These are phyloP conservation scores for Plasmodium vinckei DNA, from an alignment of 169 alveolate species.

Conservation along the genomic window DNA sequence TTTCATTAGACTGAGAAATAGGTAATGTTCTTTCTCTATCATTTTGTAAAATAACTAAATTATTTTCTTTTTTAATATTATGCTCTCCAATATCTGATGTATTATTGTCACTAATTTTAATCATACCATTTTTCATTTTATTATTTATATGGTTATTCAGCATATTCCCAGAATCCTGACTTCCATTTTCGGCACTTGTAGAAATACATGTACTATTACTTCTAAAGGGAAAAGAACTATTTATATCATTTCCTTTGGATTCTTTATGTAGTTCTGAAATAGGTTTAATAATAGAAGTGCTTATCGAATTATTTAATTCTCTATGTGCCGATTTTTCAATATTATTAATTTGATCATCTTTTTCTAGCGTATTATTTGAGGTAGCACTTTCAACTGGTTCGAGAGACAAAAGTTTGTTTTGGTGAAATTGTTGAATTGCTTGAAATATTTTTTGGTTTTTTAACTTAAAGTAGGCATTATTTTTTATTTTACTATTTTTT, in stretches of 20 bases:
- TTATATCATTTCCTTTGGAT: slow-evolving; percentile 1
- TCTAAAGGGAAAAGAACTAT: neutral
- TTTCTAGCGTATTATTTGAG: too few relatives aligned
- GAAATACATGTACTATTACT: neutral
- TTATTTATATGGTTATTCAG: neutral
- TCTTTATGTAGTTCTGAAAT: neutral
- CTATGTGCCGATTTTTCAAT: neutral
- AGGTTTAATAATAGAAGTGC: neutral
- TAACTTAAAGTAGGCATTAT: neutral
- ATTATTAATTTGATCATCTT: too few relatives aligned
- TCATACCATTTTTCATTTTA: neutral
- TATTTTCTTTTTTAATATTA: neutral
- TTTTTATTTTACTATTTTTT: slow-evolving; percentile 2
- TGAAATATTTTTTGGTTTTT: neutral
- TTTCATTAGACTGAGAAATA: neutral
- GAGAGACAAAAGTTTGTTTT: neutral
- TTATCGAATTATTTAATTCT: neutral
- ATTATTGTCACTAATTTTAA: neutral
- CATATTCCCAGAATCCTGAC: neutral
- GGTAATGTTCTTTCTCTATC: neutral
- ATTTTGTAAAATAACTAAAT: neutral
- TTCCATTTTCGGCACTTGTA: neutral
- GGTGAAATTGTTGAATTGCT: slow-evolving; percentile 5
- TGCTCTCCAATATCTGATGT: neutral
- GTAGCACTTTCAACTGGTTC: neutral